phyloP scores from a whole-genome alignment of 1,284 basidiomycete species.

The Ceratobasidium sp. region DNA sequence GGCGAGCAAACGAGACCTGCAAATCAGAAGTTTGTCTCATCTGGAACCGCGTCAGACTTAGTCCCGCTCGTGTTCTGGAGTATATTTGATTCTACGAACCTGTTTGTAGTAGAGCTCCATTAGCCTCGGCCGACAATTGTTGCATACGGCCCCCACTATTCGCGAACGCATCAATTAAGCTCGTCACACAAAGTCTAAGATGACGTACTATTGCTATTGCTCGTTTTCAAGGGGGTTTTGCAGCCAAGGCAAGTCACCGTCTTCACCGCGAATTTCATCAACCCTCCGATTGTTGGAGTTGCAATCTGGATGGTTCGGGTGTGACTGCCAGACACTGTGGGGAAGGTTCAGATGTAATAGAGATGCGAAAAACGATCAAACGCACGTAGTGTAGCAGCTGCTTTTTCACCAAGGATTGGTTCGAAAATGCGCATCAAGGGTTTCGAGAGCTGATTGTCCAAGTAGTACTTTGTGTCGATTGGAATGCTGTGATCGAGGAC shows the following conservation, averaged over 20 bases:
- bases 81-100: conserved; percentile 52
- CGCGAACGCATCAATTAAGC: conserved; percentile 26
- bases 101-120: conserved; percentile 93
- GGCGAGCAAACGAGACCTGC: conserved; percentile 87
- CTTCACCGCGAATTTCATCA: conserved; percentile 98
- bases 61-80: background rate
- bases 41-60: conserved; percentile 41
- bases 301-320: conserved; percentile 92
- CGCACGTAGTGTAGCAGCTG: conserved; percentile 78
- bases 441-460: conserved; percentile 95
- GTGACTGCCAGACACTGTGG: conserved; percentile 87
- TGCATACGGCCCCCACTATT: conserved; percentile 87
- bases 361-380: conserved; percentile 44
- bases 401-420: conserved; percentile 89
- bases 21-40: conserved; percentile 71
- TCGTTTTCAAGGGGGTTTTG: conserved; percentile 80
- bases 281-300: conserved; percentile 88
- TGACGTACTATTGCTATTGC: conserved; percentile 72
- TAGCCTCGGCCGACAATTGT: conserved; percentile 84
- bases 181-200: conserved; percentile 10
- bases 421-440: conserved; percentile 96
- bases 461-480: conserved; percentile 95
- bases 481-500: conserved; percentile 96
- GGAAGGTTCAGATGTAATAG: conserved; percentile 34
- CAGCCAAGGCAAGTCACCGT: conserved; percentile 92